These are phyloP conservation scores for Oxalis stricta DNA, from an alignment of 441 rosid species.

Conservation along the genomic window DNA sequence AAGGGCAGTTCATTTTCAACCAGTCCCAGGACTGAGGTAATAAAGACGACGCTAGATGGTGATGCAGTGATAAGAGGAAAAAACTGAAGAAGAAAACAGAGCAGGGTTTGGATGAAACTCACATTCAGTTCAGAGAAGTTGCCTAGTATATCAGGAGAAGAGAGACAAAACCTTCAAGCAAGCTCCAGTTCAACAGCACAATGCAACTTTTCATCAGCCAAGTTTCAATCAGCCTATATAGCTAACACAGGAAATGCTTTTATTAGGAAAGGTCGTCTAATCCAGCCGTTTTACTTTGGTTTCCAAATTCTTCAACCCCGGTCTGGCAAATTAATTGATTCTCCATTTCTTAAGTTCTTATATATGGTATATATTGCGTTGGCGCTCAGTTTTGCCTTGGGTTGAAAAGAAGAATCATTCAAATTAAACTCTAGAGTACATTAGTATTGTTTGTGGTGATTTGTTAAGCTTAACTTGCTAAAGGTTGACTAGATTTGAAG, in stretches of 20 bases:
- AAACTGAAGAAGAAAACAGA: conserved; percentile 61
- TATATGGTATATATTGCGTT: no score
- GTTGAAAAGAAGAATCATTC: no score
- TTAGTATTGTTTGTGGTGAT: no score
- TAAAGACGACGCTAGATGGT: conserved; percentile 32
- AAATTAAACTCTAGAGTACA: no score
- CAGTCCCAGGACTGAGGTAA: conserved; percentile 34
- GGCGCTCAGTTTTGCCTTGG: no score
- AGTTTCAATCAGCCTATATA: conserved; percentile 29
- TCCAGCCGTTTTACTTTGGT: no score
- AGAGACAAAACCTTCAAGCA: conserved; percentile 25
- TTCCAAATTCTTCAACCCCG: no score
- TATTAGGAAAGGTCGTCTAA: not conserved
- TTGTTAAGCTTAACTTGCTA: no score
- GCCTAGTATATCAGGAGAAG: conserved; percentile 21
- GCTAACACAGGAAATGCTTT: conserved; percentile 15
- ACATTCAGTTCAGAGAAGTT: conserved; percentile 29
- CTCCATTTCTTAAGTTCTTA: no score
- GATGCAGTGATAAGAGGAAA: conserved; percentile 29
- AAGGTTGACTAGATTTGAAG: no score
- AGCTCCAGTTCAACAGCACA: conserved; percentile 15
- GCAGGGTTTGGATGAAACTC: conserved; percentile 28
- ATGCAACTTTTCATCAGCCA: conserved; percentile 21
- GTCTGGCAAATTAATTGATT: no score
- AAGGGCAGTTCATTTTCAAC: conserved; percentile 37